phyloP scores from a whole-genome alignment of 2,329 filamentous ascomycete genomes.

The Helotiales sp. region DNA sequence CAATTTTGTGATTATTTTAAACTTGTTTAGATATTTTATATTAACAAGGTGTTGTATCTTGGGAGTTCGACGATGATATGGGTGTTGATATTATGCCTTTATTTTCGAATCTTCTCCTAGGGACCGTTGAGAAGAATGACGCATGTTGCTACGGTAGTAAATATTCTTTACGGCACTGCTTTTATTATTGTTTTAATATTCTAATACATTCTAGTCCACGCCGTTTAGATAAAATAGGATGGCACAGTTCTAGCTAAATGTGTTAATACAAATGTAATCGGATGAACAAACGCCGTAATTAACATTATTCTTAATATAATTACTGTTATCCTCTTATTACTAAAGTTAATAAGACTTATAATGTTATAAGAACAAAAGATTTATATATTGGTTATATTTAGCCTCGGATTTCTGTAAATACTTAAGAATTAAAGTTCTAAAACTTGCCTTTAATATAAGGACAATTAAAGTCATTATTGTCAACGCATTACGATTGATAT shows the following conservation, averaged over 20 bases:
- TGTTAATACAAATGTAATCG: constrained; percentile 54
- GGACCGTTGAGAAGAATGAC: constrained; percentile 17
- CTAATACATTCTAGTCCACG: constrained; percentile 56
- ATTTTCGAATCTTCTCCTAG: constrained; percentile 31
- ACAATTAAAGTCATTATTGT: constrained; percentile 29
- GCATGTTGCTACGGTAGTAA: constrained; percentile 17
- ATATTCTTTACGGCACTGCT: constrained; percentile 16
- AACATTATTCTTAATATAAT: constrained; percentile 58
- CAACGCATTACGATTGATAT: constrained; percentile 28
- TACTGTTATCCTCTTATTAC: constrained; percentile 57
- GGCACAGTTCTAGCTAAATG: constrained; percentile 53
- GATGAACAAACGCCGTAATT: constrained; percentile 57
- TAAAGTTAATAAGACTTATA: constrained; percentile 49
- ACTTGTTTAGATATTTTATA: constrained; percentile 26
- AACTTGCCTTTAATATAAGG: not conserved
- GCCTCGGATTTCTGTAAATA: constrained; percentile 49
- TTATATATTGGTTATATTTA: constrained; percentile 55
- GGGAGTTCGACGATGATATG: constrained; percentile 22
- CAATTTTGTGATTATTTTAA: not conserved
- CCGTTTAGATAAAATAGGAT: constrained; percentile 60
- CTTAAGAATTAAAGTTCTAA: not conserved
- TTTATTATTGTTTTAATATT: constrained; percentile 29
- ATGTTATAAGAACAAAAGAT: constrained; percentile 54
- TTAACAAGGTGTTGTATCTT: constrained; percentile 29
- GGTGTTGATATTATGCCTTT: constrained; percentile 28